These are phyloP conservation scores for Fusarium dlaminii DNA, from an alignment of 2,329 filamentous ascomycete genomes.

Conservation along the genomic window DNA sequence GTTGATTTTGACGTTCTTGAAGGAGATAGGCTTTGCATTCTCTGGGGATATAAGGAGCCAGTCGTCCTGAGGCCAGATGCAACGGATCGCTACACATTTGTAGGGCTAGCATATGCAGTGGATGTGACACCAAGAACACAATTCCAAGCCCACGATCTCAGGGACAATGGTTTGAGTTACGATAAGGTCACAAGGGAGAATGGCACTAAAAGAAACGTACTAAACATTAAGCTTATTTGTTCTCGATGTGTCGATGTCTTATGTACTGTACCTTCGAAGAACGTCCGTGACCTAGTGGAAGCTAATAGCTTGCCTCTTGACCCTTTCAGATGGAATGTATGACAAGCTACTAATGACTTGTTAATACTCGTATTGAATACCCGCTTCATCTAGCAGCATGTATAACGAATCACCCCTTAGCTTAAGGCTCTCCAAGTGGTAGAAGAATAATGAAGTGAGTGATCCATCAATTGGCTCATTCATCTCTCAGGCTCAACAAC, in stretches of 20 bases:
- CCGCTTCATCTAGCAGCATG: neutral
- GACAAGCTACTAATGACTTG: neutral
- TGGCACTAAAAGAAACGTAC: neutral
- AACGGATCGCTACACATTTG: neutral
- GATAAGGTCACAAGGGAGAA: neutral
- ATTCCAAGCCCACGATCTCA: neutral
- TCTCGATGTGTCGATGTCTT: neutral
- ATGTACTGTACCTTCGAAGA: too few relatives aligned
- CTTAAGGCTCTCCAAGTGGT: too few relatives aligned
- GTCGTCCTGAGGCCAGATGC: neutral
- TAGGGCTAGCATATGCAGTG: neutral
- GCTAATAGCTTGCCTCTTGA: neutral
- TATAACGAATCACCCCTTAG: neutral
- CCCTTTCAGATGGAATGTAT: neutral
- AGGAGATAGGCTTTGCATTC: neutral
- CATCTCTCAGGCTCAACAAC: constrained; percentile 10
- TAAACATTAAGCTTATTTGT: neutral
- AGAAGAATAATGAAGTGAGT: neutral
- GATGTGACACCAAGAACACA: neutral
- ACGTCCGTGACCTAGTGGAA: neutral
- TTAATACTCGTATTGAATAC: neutral
- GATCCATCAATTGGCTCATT: constrained; percentile 36
- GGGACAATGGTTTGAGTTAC: neutral
- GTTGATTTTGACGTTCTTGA: neutral
- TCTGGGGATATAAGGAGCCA: neutral